Percentiles rank a stretch among this genome's conserved stretches.
Evolutionary conservation across 805 yeast species (phyloP).

Genomic region (Millerozyma miso): DNA sequence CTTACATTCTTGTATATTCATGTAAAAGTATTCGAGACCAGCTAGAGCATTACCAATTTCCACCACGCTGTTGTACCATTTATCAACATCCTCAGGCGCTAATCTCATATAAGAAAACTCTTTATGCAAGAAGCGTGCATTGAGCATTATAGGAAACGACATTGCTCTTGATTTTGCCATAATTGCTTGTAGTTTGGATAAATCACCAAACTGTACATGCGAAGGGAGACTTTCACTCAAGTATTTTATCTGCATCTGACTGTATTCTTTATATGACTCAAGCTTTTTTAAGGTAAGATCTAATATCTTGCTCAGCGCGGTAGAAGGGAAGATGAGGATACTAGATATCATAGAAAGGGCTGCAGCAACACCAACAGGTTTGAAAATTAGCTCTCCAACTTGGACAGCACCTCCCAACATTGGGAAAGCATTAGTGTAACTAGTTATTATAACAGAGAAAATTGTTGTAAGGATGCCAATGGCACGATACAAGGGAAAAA

Average conservation of each 20-base stretch:
- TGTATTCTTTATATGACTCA: slow-evolving; percentile 10
- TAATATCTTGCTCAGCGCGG: slow-evolving; percentile 20
- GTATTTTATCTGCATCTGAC: slow-evolving; percentile 18
- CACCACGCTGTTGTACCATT: slow-evolving; percentile 21
- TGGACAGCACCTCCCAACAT: slow-evolving; percentile 18
- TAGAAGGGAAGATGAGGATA: slow-evolving; percentile 23
- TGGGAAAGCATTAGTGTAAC: slow-evolving; percentile 25
- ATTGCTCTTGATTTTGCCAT: slow-evolving; percentile 15
- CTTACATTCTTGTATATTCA: slow-evolving; percentile 23
- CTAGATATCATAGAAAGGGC: slow-evolving; percentile 16
- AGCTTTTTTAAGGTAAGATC: slow-evolving; percentile 14
- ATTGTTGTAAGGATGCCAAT: slow-evolving; percentile 17
- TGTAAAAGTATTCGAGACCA: slow-evolving; percentile 24
- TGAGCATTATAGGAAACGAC: slow-evolving; percentile 16
- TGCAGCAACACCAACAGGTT: slow-evolving; percentile 22
- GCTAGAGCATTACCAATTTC: slow-evolving; percentile 18
- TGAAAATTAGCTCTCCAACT: slow-evolving; percentile 16
- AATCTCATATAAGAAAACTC: slow-evolving; percentile 27
- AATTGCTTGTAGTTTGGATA: slow-evolving; percentile 14
- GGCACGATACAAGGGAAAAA: slow-evolving; percentile 19
- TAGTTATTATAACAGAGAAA: slow-evolving; percentile 15
- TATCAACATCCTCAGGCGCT: slow-evolving; percentile 22
- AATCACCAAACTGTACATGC: slow-evolving; percentile 18
- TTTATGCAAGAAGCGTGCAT: slow-evolving; percentile 13
- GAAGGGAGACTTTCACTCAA: slow-evolving; percentile 25